Evolutionary conservation across 371 early-diverging fungal species (phyloP), one percentile per base, ranked within the genome.

Genomic region (Mucor irregularis): DNA sequence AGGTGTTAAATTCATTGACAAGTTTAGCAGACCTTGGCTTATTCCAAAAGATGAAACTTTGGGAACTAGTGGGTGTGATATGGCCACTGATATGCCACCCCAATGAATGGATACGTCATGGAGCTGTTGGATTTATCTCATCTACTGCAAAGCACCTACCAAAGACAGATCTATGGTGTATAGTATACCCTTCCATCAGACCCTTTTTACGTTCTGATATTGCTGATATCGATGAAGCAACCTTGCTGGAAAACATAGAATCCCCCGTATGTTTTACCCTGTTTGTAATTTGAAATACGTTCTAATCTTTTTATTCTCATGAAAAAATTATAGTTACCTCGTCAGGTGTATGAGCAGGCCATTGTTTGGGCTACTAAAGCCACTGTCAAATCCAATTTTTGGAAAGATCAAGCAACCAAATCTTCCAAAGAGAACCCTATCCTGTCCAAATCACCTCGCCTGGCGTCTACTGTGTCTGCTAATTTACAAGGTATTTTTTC

Each of bases 81-180:
- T 73, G 88, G 6, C 90, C 94, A 9, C 66, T 94, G 4, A 63
- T 90, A 0, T 90, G 90, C 61, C 95, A 95, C 53, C 94, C 95
- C 0, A 93, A 85, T 57, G 66, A 82, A 5, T 91, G 91, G 88
- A 87, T 96, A 40, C 84, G 89, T 11, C 76, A 88, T 59, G 94
- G 86, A 22, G 86, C 90, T 6, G 76, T 93, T 26, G 83, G 88
- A 0, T 93, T 91, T 60, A 81, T 91, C 33, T 71, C 89, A 13
- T 84, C 87, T 0, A 76, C 86, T 10, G 74, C 84, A 1, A 87
- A 85, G 53, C 68, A 80, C 11, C 57, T 94, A 4, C 84, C 91
- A 9, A 70, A 78, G 29, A 84, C 90, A 0, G 94, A 94, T 60
- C 69, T 89, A 0, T 87, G 90, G 76, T 90, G 90, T 55, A 83